phyloP scores from a whole-genome alignment of 768 basidiomycete species.

The Naganishia vishniacii region DNA sequence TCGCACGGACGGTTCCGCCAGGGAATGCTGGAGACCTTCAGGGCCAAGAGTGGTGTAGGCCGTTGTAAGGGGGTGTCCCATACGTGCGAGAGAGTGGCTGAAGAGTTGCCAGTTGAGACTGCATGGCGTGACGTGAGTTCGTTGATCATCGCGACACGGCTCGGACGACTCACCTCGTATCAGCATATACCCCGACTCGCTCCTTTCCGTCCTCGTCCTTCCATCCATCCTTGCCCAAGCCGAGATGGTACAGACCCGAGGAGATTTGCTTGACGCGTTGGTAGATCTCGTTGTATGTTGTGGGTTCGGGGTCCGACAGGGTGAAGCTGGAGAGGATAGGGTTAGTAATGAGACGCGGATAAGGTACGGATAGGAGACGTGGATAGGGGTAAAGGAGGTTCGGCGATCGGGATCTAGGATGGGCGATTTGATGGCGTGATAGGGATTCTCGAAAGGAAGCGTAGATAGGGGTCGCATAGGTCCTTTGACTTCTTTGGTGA shows the following conservation, averaged over 20 bases:
- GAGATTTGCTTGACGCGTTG: conserved; percentile 29
- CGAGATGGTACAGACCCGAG: conserved; percentile 36
- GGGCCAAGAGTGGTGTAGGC: conserved; percentile 47
- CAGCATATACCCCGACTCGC: conserved; percentile 45
- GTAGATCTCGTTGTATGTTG: conserved; percentile 40
- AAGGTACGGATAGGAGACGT: no score
- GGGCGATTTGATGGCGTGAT: no score
- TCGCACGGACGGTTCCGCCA: conserved; percentile 75
- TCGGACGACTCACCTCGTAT: conserved; percentile 33
- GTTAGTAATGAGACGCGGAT: no score
- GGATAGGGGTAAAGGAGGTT: no score
- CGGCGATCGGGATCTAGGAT: no score
- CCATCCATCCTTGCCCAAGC: conserved; percentile 30
- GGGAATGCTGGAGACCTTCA: conserved; percentile 69
- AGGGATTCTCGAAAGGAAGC: no score
- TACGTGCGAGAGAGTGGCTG: conserved; percentile 37
- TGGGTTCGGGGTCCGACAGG: conserved; percentile 40
- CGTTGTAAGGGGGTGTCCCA: conserved; percentile 44
- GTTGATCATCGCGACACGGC: no score
- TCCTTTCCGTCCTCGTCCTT: conserved; percentile 27
- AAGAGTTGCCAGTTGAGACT: conserved; percentile 47
- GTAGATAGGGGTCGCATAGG: no score
- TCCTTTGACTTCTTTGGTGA: no score
- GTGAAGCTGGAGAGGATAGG: conserved; percentile 39
- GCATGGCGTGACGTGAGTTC: no score